A percentile compares a stretch with the other conserved stretches of the same genome.
Evolutionary conservation across 495 filamentous ascomycete species (phyloP).

Genomic region (Amphirosellinia nigrospora): DNA sequence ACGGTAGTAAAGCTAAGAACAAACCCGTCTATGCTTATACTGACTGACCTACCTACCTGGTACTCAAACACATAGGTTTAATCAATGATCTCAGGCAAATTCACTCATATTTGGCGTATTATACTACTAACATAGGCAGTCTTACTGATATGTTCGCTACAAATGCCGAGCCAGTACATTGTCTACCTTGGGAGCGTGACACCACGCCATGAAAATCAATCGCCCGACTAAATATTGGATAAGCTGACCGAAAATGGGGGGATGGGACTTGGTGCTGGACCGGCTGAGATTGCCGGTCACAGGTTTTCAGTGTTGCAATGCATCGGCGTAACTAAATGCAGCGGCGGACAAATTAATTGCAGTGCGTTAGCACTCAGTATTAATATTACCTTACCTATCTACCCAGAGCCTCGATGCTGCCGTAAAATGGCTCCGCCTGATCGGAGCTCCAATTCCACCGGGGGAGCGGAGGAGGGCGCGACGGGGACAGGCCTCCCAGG

Average conservation of each 20-base stretch:
- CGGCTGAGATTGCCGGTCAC: neutral
- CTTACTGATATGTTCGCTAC: neutral
- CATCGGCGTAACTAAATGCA: constrained; percentile 1
- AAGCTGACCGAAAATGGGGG: constrained; percentile 4
- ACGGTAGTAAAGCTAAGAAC: too few species aligned
- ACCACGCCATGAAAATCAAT: neutral
- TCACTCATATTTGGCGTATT: neutral
- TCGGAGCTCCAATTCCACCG: neutral
- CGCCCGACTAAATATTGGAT: neutral
- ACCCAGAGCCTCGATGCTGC: neutral
- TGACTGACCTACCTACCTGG: too few species aligned
- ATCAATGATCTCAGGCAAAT: too few species aligned
- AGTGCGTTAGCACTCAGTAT: neutral
- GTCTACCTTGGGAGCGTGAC: neutral
- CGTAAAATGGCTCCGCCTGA: too few species aligned
- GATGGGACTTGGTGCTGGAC: neutral
- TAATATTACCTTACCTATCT: neutral
- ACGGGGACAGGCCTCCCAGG: neutral
- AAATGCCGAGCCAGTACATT: neutral
- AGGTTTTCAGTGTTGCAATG: neutral
- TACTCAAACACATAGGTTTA: too few species aligned
- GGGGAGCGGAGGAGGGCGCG: neutral
- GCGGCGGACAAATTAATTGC: neutral
- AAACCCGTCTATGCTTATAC: too few species aligned
- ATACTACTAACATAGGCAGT: neutral